These are phyloP conservation scores for Cladosporium sphaerospermum DNA, from an alignment of 2,329 filamentous ascomycete genomes.

Conservation along the genomic window DNA sequence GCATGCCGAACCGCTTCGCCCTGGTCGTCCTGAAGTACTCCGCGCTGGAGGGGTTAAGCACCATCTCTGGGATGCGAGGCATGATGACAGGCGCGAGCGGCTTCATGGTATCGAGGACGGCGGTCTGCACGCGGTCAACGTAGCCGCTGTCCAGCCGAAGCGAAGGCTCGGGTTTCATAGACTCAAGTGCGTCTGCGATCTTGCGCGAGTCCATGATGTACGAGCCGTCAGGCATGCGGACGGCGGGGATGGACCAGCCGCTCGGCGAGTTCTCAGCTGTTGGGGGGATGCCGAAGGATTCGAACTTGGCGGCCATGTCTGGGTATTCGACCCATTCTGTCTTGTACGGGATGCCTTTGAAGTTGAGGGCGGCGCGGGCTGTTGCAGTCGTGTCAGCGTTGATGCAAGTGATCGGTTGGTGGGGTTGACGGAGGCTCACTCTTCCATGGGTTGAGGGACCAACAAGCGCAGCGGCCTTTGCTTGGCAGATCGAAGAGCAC, in stretches of 20 bases:
- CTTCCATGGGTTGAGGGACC: conserved; percentile 69
- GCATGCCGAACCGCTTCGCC: conserved; percentile 44
- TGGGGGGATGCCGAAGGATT: conserved; percentile 46
- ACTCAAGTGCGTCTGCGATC: conserved; percentile 57
- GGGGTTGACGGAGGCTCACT: conserved; percentile 37
- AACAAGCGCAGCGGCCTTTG: conserved; percentile 43
- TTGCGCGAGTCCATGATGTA: conserved; percentile 59
- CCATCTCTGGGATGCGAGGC: conserved; percentile 41
- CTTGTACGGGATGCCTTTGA: conserved; percentile 60
- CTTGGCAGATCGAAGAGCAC: conserved; percentile 59
- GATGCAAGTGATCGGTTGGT: no score
- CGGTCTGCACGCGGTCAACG: conserved; percentile 30
- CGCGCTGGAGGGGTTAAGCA: conserved; percentile 48
- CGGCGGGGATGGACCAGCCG: conserved; percentile 51
- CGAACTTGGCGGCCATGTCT: conserved; percentile 48
- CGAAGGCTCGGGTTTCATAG: conserved; percentile 51
- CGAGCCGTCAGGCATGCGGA: conserved; percentile 50
- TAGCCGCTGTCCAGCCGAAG: conserved; percentile 52
- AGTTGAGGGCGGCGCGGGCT: conserved; percentile 63
- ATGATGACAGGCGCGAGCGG: conserved; percentile 40
- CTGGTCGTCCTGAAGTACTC: conserved; percentile 55
- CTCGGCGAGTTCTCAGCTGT: conserved; percentile 33
- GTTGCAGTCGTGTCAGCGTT: background rate
- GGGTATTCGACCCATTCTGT: conserved; percentile 67
- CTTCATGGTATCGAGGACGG: conserved; percentile 38